phyloP scores from a whole-genome alignment of 2,329 filamentous ascomycete species.

The Pochonia chlamydosporia region DNA sequence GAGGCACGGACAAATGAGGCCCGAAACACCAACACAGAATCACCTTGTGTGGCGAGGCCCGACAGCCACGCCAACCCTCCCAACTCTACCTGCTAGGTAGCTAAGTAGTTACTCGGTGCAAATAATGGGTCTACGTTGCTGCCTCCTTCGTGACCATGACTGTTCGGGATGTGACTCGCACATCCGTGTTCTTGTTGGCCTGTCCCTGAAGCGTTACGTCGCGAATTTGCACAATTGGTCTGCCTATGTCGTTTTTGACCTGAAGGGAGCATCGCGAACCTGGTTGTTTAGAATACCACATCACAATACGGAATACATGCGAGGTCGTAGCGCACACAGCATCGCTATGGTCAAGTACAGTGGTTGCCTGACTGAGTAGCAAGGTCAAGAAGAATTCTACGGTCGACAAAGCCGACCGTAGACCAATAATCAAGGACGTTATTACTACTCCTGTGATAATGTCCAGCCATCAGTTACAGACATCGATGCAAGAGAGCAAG shows the following conservation, averaged over 20 bases:
- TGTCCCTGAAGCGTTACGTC: no score
- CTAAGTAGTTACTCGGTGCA: background rate
- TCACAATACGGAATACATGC: no score
- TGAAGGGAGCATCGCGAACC: no score
- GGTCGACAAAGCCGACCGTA: background rate
- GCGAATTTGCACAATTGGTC: no score
- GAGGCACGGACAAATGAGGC: constrained; percentile 6
- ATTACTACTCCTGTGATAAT: background rate
- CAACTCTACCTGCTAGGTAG: background rate
- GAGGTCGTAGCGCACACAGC: no score
- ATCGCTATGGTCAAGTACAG: no score
- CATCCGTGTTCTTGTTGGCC: no score
- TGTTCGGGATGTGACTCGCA: background rate
- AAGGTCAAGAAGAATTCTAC: no score
- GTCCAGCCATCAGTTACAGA: background rate
- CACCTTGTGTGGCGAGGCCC: constrained; percentile 3
- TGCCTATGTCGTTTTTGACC: no score
- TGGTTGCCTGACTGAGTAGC: no score
- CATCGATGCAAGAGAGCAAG: background rate
- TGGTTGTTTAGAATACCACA: no score
- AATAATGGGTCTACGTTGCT: no score
- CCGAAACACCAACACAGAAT: constrained; percentile 6
- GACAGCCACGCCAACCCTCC: constrained; percentile 6
- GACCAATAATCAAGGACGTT: background rate
- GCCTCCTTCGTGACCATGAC: background rate